Evolutionary conservation across 192 early-diverging fungal genomes (phyloP).

Genomic region (Coemansia sp.): DNA sequence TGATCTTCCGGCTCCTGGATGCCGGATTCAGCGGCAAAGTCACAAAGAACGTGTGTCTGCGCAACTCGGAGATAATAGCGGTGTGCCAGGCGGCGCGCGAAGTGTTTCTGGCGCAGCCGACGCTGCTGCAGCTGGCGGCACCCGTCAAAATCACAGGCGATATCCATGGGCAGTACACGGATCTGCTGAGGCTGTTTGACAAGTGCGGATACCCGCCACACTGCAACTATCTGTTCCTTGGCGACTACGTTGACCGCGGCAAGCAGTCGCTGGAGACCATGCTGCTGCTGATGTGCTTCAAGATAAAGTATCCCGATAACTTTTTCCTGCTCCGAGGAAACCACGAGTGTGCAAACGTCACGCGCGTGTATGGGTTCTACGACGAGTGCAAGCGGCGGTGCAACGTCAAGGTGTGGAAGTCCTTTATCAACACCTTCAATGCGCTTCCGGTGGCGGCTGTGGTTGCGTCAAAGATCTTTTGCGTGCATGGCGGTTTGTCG

Average conservation of each 20-base stretch:
- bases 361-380: constrained; percentile 94
- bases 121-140: constrained; percentile 74
- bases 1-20: constrained; percentile 82
- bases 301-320: constrained; percentile 96
- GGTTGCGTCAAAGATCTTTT: constrained; percentile 93
- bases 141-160: constrained; percentile 86
- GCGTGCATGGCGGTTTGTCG: constrained; percentile 93
- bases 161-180: constrained; percentile 94
- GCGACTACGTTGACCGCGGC: constrained; percentile 98
- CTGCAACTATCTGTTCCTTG: constrained; percentile 91
- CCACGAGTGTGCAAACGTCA: constrained; percentile 94
- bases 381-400: constrained; percentile 94
- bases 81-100: constrained; percentile 89
- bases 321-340: constrained; percentile 97
- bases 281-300: constrained; percentile 90
- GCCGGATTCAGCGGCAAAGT: constrained; percentile 74
- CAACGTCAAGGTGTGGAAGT: constrained; percentile 87
- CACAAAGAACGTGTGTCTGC: constrained; percentile 79
- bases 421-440: constrained; percentile 94
- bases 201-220: constrained; percentile 90
- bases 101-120: constrained; percentile 86
- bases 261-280: constrained; percentile 96
- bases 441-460: constrained; percentile 89
- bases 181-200: constrained; percentile 91
- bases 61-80: constrained; percentile 81